Conservation (phyloP, 176 grass and related monocot genomes). For the Typha latifolia region DNA sequence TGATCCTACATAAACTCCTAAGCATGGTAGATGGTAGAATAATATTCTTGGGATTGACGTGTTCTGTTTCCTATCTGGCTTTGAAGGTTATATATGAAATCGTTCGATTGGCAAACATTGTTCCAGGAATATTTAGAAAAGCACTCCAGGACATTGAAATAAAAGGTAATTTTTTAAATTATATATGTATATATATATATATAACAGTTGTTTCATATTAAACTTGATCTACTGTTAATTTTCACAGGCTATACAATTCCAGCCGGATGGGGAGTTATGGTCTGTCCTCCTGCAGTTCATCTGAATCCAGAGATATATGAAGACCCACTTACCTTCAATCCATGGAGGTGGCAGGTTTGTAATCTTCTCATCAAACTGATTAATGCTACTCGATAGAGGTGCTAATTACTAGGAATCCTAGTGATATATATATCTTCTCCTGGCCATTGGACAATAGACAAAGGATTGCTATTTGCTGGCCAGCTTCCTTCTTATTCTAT, state of each 20-base stretch:
- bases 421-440: constrained; percentile 34
- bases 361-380: background rate
- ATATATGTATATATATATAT: background rate
- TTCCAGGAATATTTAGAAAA: constrained; percentile 71
- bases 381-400: background rate
- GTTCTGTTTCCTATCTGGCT: constrained; percentile 3
- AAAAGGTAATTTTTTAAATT: constrained; percentile 39
- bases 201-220: constrained; percentile 1
- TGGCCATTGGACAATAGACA: constrained; percentile 11
- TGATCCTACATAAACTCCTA: background rate
- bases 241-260: constrained; percentile 73
- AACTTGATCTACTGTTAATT: constrained; percentile 12
- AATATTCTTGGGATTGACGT: too few species aligned
- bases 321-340: constrained; percentile 69
- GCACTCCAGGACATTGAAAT: constrained; percentile 61
- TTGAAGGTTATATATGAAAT: constrained; percentile 60
- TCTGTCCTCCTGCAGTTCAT: constrained; percentile 74
- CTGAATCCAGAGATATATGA: constrained; percentile 73
- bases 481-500: too few species aligned
- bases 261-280: constrained; percentile 79
- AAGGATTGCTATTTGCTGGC: too few species aligned
- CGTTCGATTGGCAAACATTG: constrained; percentile 71
- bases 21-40: background rate
- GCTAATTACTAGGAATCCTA: background rate
- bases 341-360: constrained; percentile 80